Evolutionary conservation across 306 rosid genomes (phyloP), one percentile per base, ranked within the genome.

Genomic region (Cucurbita maxima): DNA sequence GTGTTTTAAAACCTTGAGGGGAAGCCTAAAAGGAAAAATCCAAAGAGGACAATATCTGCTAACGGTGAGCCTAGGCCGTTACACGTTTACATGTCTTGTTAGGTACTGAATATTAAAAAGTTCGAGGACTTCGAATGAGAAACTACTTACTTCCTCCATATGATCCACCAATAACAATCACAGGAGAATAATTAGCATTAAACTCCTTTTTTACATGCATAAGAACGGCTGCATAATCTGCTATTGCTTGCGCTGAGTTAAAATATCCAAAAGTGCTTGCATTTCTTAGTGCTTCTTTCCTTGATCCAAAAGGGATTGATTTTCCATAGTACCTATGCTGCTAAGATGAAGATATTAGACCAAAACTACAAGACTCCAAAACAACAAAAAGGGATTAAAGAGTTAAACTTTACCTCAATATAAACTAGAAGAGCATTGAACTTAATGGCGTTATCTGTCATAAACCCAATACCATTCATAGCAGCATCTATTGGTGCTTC

Each of bases 281-380:
- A 75, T 89, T 87, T 30, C 72, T 77, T 4, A 82, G 40, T 19
- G 91, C 96, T 70, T 83, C 91, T 71, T 86, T 72, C 60, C 83
- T 83, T 4, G 97, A 84, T 54, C 88, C 87, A 71, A 87, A 89
- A 51, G 96, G 91, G 16, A 87, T 36, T 18, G 97, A 91, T 63
- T 86, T 43, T n/a, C 97, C 96, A 80, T 88, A 91, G 13, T 88
- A 91, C 3, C 96, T 83, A 44, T 91, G 97, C 96, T 89, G 63
- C 34, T 5, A 30, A 40, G 40, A 25, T 12, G 45, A 5, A 10
- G 45, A 47, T 40, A 8, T 63, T n/a, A 63, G 71, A 16, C 4
- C 50, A 60, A 18, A 54, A 54, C 22, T 54, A 54, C 30, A 16
- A 52, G 58, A 54, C 30, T 54, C 58, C 18, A 54, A 7, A 18